phyloP scores from a whole-genome alignment of 1,284 basidiomycete genomes.

The Rhodotorula sp. region DNA sequence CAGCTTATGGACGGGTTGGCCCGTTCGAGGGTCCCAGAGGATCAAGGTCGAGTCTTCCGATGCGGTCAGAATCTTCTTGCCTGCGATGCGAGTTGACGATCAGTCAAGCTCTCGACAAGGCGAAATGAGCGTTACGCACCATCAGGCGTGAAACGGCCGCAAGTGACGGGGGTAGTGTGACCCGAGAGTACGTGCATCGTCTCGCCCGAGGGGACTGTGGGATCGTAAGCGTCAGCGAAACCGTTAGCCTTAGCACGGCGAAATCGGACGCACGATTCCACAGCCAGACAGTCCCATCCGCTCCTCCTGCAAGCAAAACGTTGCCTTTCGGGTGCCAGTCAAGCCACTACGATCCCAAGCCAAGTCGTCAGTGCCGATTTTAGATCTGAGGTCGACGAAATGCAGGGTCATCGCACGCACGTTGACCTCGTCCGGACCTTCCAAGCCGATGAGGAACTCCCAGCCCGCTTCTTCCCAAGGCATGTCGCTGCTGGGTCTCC shows the following conservation, averaged over 20 bases:
- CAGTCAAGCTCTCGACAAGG: slow-evolving; percentile 1
- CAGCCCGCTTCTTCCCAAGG: slow-evolving; percentile 55
- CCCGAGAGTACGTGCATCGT: slow-evolving; percentile 95
- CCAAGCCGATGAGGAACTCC: slow-evolving; percentile 83
- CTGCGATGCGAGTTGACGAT: slow-evolving; percentile 50
- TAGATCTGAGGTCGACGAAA: too few species aligned
- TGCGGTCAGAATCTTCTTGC: slow-evolving; percentile 83
- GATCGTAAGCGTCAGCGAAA: slow-evolving; percentile 14
- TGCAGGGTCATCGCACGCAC: slow-evolving; percentile 61
- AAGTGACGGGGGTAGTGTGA: slow-evolving; percentile 79
- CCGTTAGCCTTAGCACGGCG: background rate
- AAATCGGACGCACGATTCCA: slow-evolving; percentile 77
- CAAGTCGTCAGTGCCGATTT: background rate
- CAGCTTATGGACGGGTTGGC: slow-evolving; percentile 77
- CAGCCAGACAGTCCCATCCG: slow-evolving; percentile 95
- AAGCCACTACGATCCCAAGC: slow-evolving; percentile 64
- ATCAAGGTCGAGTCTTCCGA: slow-evolving; percentile 80
- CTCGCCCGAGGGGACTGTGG: slow-evolving; percentile 80
- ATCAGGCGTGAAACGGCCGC: slow-evolving; percentile 89
- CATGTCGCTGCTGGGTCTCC: slow-evolving; percentile 54
- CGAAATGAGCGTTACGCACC: slow-evolving; percentile 53
- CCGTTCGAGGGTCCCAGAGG: slow-evolving; percentile 84
- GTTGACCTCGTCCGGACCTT: slow-evolving; percentile 92
- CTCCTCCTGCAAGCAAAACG: slow-evolving; percentile 85
- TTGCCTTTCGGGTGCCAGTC: slow-evolving; percentile 94